Evolutionary conservation across 2,329 filamentous ascomycete species (phyloP).

Genomic region (Diaporthe longicolla): DNA sequence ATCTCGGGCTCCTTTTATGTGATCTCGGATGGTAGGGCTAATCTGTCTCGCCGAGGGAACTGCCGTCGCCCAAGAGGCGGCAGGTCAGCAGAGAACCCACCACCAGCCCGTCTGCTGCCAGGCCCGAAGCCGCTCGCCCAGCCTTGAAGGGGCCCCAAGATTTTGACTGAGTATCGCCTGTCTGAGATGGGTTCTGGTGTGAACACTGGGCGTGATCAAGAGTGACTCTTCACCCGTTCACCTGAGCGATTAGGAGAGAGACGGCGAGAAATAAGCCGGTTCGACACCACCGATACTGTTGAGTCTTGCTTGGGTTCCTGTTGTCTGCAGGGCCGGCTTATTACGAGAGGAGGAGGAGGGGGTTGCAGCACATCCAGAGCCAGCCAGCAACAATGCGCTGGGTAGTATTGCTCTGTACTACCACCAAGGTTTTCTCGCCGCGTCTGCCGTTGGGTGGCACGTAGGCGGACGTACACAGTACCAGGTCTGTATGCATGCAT

Average conservation of each 20-base stretch:
- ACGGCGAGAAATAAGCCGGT: constrained; percentile 31
- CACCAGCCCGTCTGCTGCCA: not conserved
- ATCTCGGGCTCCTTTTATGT: constrained; percentile 6
- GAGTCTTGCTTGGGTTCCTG: not conserved
- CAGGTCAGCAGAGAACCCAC: constrained; percentile 36
- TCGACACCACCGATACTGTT: not conserved
- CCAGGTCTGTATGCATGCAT: not conserved
- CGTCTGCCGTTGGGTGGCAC: not conserved
- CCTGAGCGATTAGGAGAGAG: not conserved
- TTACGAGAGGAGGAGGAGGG: constrained; percentile 15
- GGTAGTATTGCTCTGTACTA: not conserved
- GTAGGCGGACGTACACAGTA: not conserved
- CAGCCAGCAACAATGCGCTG: not conserved
- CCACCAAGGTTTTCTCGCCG: constrained; percentile 17
- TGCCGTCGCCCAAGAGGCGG: constrained; percentile 11
- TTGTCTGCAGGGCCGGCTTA: constrained; percentile 6
- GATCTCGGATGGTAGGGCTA: constrained; percentile 16
- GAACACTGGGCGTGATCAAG: not conserved
- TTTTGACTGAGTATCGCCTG: constrained; percentile 2
- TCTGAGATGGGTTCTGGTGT: constrained; percentile 25
- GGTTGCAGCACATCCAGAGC: constrained; percentile 15
- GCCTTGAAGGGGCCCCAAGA: constrained; percentile 11
- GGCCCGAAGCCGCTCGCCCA: not conserved
- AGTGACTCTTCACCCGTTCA: constrained; percentile 11
- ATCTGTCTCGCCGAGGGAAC: constrained; percentile 21